Evolutionary conservation across 495 filamentous ascomycete genomes (phyloP).

Genomic region (Terfezia boudieri): DNA sequence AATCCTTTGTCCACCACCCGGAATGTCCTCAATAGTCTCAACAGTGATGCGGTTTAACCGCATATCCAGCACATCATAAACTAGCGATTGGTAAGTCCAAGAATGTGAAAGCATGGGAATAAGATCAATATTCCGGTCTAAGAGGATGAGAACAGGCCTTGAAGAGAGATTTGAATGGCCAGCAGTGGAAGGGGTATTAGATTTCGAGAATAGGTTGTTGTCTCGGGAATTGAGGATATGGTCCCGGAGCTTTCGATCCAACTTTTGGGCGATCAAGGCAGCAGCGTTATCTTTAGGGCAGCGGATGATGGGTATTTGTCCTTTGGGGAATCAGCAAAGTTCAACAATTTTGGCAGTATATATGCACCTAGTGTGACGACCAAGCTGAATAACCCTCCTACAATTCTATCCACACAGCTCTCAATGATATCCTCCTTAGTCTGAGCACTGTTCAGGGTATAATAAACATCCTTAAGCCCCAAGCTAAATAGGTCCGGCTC

Average conservation of each 20-base stretch:
- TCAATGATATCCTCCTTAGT: constrained; percentile 82
- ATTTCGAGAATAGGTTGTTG: constrained; percentile 16
- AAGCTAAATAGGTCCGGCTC: constrained; percentile 93
- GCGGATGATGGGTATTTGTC: constrained; percentile 78
- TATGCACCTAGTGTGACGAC: constrained; percentile 78
- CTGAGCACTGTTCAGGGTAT: constrained; percentile 79
- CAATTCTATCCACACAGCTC: constrained; percentile 63
- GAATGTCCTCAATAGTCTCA: constrained; percentile 54
- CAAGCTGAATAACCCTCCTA: constrained; percentile 87
- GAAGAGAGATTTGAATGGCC: constrained; percentile 8
- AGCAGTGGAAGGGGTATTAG: constrained; percentile 6
- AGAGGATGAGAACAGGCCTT: constrained; percentile 24
- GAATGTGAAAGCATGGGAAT: constrained; percentile 98
- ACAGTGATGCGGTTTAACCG: constrained; percentile 91
- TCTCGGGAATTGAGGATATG: constrained; percentile 95
- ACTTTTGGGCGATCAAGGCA: constrained; percentile 77
- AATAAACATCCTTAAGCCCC: constrained; percentile 79
- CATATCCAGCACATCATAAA: constrained; percentile 86
- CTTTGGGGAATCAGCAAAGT: constrained; percentile 20
- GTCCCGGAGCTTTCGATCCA: constrained; percentile 88
- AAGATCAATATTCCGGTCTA: constrained; percentile 86
- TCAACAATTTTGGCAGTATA: not conserved
- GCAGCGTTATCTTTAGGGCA: constrained; percentile 82
- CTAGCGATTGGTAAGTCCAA: constrained; percentile 94
- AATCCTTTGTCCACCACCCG: constrained; percentile 34